phyloP scores from a whole-genome alignment of 177 flowering plant genomes.

The Tripterygium wilfordii region DNA sequence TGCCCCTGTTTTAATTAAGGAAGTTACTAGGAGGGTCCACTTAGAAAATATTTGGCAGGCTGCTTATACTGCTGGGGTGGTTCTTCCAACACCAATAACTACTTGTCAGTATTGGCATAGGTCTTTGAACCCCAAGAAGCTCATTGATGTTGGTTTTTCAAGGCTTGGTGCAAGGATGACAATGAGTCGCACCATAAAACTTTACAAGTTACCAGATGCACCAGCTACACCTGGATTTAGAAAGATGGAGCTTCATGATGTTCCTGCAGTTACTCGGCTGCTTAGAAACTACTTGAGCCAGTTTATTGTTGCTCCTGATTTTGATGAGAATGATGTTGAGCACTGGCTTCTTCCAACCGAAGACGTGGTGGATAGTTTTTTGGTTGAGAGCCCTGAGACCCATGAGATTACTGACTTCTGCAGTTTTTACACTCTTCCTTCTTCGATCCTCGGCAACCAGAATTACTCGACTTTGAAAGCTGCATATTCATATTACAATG shows the following conservation, averaged over 20 bases:
- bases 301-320: conserved; percentile 27
- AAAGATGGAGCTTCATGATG: conserved; percentile 31
- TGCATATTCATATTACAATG: conserved; percentile 24
- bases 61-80: conserved; percentile 35
- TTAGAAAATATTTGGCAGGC: conserved; percentile 37
- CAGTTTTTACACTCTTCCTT: conserved; percentile 29
- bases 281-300: conserved; percentile 25
- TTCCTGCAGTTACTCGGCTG: conserved; percentile 30
- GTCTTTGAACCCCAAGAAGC: conserved; percentile 33
- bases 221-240: conserved; percentile 33
- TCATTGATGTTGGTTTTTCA: conserved; percentile 37
- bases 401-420: conserved; percentile 26
- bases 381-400: conserved; percentile 24
- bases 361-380: conserved; percentile 21
- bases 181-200: conserved; percentile 33
- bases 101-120: conserved; percentile 38
- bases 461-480: conserved; percentile 21
- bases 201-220: conserved; percentile 27
- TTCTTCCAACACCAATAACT: conserved; percentile 30
- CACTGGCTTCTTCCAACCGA: conserved; percentile 30
- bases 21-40: conserved; percentile 34
- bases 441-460: conserved; percentile 26
- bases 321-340: conserved; percentile 30
- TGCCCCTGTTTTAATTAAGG: conserved; percentile 34
- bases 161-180: conserved; percentile 39